Evolutionary conservation across 352 stramenopile species (phyloP).

Genomic region (Globisporangium echinulatum): DNA sequence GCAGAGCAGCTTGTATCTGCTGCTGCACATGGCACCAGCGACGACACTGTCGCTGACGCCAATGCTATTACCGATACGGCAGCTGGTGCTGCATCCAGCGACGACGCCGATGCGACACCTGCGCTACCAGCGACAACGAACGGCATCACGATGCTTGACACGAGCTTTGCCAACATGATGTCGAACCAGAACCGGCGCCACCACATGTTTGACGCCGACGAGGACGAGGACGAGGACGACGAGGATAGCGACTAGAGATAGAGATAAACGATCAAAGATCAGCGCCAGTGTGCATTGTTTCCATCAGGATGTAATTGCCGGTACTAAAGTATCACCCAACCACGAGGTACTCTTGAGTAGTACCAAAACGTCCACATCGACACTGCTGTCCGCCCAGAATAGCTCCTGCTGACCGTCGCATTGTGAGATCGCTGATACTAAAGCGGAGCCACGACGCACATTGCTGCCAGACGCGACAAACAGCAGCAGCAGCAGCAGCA

Average conservation of each 20-base stretch:
- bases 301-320: no score
- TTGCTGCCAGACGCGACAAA: no score
- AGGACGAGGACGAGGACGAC: conserved; percentile 54
- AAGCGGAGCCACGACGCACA: no score
- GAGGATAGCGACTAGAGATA: conserved; percentile 28
- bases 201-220: conserved; percentile 48
- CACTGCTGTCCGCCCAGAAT: no score
- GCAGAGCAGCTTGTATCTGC: background rate
- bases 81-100: conserved; percentile 1
- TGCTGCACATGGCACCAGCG: background rate
- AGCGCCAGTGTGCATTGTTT: background rate
- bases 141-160: conserved; percentile 53
- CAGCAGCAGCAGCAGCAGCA: background rate
- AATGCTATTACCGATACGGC: conserved; percentile 6
- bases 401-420: no score
- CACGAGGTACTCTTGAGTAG: no score
- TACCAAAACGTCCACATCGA: no score
- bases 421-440: no score
- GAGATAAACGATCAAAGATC: conserved; percentile 22
- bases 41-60: conserved; percentile 17
- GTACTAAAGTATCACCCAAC: no score
- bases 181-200: conserved; percentile 77
- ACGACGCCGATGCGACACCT: conserved; percentile 17
- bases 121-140: conserved; percentile 14
- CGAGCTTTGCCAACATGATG: conserved; percentile 36